Evolutionary conservation across 2,329 filamentous ascomycete genomes (phyloP).

Genomic region (Epichloe gansuensis): DNA sequence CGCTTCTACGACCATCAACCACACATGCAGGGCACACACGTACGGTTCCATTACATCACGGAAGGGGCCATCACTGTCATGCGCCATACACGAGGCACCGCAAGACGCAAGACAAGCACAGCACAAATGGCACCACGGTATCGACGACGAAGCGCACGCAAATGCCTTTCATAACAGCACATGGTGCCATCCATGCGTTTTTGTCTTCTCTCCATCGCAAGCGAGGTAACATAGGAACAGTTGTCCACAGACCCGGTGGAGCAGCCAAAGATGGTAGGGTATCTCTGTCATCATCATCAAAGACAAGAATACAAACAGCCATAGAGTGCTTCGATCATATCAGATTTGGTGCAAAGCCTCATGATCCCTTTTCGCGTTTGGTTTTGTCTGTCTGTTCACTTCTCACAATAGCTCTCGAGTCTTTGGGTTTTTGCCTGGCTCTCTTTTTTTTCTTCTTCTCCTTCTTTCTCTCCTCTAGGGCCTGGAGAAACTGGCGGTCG

Average conservation of each 20-base stretch:
- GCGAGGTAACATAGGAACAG: neutral
- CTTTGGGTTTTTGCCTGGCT: neutral
- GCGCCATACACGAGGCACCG: no score
- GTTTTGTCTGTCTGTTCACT: no score
- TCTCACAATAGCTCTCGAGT: neutral
- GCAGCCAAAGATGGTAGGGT: conserved; percentile 1
- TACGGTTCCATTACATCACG: no score
- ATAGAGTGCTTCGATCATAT: neutral
- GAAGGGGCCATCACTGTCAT: no score
- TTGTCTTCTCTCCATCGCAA: neutral
- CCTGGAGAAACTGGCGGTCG: no score
- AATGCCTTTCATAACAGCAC: neutral
- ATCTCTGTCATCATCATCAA: neutral
- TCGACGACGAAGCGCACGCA: no score
- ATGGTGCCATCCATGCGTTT: neutral
- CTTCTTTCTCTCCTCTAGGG: neutral
- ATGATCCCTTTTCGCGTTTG: no score
- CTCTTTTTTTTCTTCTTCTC: no score
- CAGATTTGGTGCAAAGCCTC: neutral
- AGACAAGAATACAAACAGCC: neutral
- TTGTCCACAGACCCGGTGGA: neutral
- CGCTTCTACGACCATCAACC: no score
- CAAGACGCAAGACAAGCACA: no score
- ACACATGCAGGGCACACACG: no score
- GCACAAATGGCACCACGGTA: no score